Base-by-base conservation (phyloP, 2,329 filamentous ascomycete genomes). In the Chlorencoelia australis region DNA sequence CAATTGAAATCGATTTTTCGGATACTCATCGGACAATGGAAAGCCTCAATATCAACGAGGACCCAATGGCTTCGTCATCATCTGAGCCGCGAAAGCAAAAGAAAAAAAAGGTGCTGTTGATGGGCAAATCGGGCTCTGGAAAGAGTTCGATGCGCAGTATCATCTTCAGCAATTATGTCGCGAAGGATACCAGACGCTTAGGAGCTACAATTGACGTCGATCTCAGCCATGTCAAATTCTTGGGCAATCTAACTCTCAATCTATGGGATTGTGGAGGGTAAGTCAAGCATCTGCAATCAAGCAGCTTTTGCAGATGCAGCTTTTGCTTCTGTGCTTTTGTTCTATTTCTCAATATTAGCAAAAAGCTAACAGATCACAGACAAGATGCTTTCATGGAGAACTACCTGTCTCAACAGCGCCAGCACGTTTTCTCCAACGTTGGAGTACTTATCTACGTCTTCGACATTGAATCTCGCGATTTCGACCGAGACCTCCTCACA, bases 301-400 rank as follows among this genome's bases (percentile, higher is more conserved):
- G n/a, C n/a, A n/a, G 14, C 22, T 30, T 21, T 36, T 5, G 21
- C 22, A 36, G 21, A 27, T 18, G n/a, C 6, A 5, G n/a, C 4
- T 13, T 25, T 25, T 13, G 22, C 22, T 26, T 10, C 16, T 18
- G 4, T 8, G 25, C 7, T 25, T 15, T 22, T 10, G 3, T 15
- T 21, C 6, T 3, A 33, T 20, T 14, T 4, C 9, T n/a, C 5
- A n/a, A n/a, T 21, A 17, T 25, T n/a, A 29, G 18, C 14, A 18
- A 21, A 26, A 30, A 19, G 40, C 49, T 54, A 42, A 55, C 32
- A 25, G 8, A 29, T 2, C 32, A 20, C 56, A 82, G 89, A 41
- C 91, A 98, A 67, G 91, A 96, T 62, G 89, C 89, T 24, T 98
- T 98, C 58, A 94, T 94, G 71, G 91, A 96, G 58, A 95, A 94